Evolutionary conservation across 768 basidiomycete genomes (phyloP).

Genomic region (Naganishia vishniacii): DNA sequence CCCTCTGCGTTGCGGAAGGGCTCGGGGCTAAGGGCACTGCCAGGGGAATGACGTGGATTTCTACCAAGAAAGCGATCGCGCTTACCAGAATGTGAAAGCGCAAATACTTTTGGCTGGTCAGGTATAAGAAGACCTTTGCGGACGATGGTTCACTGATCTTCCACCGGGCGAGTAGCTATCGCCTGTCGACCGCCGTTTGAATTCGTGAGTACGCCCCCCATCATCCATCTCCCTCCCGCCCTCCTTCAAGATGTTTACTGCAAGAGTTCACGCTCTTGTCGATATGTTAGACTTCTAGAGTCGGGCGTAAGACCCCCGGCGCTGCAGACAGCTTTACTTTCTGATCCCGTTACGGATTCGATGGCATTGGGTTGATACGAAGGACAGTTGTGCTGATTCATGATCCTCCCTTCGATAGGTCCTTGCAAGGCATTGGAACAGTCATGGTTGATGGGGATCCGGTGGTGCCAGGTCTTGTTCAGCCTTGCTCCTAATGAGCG

Average conservation of each 20-base stretch:
- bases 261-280: slow-evolving; percentile 20
- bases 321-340: slow-evolving; percentile 8
- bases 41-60: neutral
- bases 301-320: slow-evolving; percentile 19
- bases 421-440: neutral
- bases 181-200: neutral
- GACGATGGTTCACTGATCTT: neutral
- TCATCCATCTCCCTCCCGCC: neutral
- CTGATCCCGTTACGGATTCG: slow-evolving; percentile 9
- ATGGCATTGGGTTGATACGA: no score
- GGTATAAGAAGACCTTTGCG: slow-evolving; percentile 1
- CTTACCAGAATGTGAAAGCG: neutral
- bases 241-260: slow-evolving; percentile 1
- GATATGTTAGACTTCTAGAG: slow-evolving; percentile 23
- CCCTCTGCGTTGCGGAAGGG: slow-evolving; percentile 3
- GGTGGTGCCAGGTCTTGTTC: slow-evolving; percentile 18
- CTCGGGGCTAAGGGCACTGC: neutral
- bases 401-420: neutral
- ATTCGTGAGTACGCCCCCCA: neutral
- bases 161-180: neutral
- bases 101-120: neutral
- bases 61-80: neutral
- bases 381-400: no score
- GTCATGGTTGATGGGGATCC: neutral
- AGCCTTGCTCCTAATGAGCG: neutral